Conservation (phyloP, 495 filamentous ascomycete genomes). For the Daldinia childiae region DNA sequence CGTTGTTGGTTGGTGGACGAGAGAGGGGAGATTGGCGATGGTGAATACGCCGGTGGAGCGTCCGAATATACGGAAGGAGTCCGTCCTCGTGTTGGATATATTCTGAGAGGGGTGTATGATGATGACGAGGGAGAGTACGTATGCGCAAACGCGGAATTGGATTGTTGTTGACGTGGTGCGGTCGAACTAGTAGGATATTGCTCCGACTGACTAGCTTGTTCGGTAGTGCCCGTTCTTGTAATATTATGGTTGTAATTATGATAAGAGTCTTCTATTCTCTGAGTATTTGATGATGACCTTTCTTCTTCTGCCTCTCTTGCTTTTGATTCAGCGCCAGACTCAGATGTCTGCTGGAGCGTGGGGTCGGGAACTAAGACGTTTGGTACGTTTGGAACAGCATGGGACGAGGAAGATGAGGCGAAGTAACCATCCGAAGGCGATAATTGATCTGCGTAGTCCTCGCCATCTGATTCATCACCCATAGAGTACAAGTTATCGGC, state of each 20-base stretch:
- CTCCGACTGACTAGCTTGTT: constrained; percentile 16
- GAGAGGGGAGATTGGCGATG: constrained; percentile 48
- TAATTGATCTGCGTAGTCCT: constrained; percentile 48
- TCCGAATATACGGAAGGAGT: constrained; percentile 50
- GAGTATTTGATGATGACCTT: constrained; percentile 28
- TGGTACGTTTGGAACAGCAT: constrained; percentile 50
- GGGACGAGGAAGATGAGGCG: constrained; percentile 47
- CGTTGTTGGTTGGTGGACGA: constrained; percentile 18
- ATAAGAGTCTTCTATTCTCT: constrained; percentile 8
- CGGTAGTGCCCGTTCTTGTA: constrained; percentile 34
- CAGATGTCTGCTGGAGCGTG: constrained; percentile 44
- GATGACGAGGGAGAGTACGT: constrained; percentile 45
- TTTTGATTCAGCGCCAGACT: constrained; percentile 51
- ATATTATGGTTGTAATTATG: constrained; percentile 13
- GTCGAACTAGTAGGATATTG: constrained; percentile 26
- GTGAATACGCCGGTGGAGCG: constrained; percentile 58
- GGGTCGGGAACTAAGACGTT: constrained; percentile 56
- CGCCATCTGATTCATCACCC: constrained; percentile 50
- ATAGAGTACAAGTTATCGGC: constrained; percentile 57
- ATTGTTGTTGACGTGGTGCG: constrained; percentile 17
- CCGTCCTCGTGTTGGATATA: constrained; percentile 17
- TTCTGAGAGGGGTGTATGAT: constrained; percentile 13
- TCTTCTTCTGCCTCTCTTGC: constrained; percentile 52
- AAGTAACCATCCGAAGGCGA: constrained; percentile 59
- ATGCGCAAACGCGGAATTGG: constrained; percentile 27